Evolutionary conservation across 2,329 filamentous ascomycete species (phyloP).

Genomic region (Apiospora marii): DNA sequence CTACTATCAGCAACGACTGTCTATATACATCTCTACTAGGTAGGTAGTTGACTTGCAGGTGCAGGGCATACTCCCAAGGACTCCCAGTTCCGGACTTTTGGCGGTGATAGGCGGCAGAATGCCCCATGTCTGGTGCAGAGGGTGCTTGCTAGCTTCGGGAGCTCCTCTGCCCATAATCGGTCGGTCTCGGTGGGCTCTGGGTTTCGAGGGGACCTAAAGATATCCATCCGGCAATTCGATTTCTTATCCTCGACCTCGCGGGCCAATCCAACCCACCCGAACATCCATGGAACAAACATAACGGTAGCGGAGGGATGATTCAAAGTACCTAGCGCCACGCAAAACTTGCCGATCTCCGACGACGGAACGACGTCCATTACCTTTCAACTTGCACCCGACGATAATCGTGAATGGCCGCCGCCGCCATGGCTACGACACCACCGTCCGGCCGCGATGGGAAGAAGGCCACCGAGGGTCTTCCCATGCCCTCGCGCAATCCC

Average conservation of each 20-base stretch:
- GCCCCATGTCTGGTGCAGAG: neutral
- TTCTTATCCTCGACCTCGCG: neutral
- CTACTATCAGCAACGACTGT: no score
- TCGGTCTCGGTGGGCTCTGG: constrained; percentile 12
- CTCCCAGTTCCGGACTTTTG: constrained; percentile 20
- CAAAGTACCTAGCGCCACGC: neutral
- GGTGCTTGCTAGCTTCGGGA: constrained; percentile 6
- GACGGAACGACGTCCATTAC: neutral
- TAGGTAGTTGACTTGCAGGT: no score
- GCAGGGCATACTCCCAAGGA: no score
- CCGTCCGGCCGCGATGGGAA: constrained; percentile 17
- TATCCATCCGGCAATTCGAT: constrained; percentile 11
- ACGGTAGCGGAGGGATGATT: neutral
- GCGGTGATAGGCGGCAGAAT: constrained; percentile 37
- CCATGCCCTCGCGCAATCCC: constrained; percentile 75
- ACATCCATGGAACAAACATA: neutral
- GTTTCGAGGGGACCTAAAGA: constrained; percentile 6
- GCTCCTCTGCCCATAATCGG: constrained; percentile 19
- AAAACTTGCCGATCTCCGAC: neutral
- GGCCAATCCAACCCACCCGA: neutral
- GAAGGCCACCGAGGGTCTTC: constrained; percentile 32
- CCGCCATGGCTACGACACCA: constrained; percentile 21
- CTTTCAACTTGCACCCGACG: neutral
- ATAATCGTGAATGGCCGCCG: constrained; percentile 22
- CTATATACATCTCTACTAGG: no score